These are phyloP conservation scores for Agaricus blazei DNA, from an alignment of 768 basidiomycete genomes.

Conservation along the genomic window DNA sequence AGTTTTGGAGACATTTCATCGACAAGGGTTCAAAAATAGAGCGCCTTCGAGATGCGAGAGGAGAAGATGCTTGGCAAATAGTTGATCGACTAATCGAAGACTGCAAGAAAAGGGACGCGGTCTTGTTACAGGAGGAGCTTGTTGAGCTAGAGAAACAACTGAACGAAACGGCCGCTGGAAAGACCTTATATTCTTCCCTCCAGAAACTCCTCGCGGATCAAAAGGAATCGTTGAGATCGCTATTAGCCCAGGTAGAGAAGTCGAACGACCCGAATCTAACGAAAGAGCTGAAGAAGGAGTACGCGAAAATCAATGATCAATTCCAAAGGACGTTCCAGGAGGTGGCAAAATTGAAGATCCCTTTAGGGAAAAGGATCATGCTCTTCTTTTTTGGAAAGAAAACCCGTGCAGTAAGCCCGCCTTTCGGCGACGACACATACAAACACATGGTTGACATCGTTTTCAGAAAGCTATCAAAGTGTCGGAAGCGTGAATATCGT, in stretches of 20 bases:
- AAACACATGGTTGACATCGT: not conserved
- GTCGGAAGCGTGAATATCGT: not conserved
- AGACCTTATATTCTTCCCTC: constrained; percentile 15
- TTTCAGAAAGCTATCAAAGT: constrained; percentile 8
- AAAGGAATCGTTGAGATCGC: constrained; percentile 9
- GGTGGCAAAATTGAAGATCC: constrained; percentile 11
- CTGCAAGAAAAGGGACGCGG: constrained; percentile 7
- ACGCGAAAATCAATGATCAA: constrained; percentile 7
- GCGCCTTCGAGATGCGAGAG: constrained; percentile 17
- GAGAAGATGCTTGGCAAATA: constrained; percentile 21
- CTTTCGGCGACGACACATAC: not conserved
- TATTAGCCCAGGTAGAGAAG: constrained; percentile 4
- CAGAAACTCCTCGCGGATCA: constrained; percentile 22
- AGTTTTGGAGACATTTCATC: constrained; percentile 45
- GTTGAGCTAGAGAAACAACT: constrained; percentile 18
- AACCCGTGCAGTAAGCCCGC: not conserved
- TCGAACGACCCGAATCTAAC: constrained; percentile 3
- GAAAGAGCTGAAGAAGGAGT: constrained; percentile 7
- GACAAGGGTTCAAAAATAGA: constrained; percentile 30
- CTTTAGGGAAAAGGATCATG: constrained; percentile 1
- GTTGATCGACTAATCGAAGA: constrained; percentile 15
- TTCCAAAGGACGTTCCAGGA: constrained; percentile 16
- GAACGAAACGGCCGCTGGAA: constrained; percentile 20
- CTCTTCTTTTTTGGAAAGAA: constrained; percentile 2
- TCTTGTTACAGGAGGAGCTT: constrained; percentile 21